phyloP scores from a whole-genome alignment of 768 basidiomycete genomes.

The Boletus patriciae region DNA sequence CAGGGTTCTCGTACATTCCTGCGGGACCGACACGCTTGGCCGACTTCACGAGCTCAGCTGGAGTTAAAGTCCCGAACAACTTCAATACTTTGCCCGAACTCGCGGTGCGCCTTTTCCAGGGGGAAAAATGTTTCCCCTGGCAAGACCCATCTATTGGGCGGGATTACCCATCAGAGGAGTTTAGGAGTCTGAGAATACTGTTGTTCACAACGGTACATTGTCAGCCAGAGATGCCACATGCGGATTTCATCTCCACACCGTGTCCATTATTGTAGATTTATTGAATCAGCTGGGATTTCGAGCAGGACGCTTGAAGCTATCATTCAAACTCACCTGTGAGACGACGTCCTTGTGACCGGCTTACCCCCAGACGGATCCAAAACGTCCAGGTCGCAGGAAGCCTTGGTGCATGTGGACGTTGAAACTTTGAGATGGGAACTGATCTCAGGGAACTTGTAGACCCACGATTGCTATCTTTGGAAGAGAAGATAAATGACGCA shows the following conservation, averaged over 20 bases:
- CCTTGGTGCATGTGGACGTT: neutral
- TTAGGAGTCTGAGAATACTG: constrained; percentile 14
- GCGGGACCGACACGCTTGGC: constrained; percentile 3
- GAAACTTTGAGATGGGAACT: constrained; percentile 9
- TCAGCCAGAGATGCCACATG: neutral
- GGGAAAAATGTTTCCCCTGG: neutral
- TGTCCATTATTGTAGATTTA: neutral
- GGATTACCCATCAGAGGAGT: neutral
- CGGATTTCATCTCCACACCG: constrained; percentile 7
- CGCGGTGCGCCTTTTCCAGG: neutral
- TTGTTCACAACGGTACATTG: constrained; percentile 1
- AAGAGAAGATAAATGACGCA: neutral
- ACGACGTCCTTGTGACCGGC: neutral
- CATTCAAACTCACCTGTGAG: neutral
- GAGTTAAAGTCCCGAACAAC: neutral
- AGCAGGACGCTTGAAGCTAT: neutral
- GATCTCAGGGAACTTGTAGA: neutral
- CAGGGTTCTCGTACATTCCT: neutral
- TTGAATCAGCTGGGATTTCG: neutral
- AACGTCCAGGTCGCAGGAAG: neutral
- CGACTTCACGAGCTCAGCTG: neutral
- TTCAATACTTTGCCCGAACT: neutral
- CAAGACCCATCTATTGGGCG: neutral
- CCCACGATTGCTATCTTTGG: constrained; percentile 19
- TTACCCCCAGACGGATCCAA: constrained; percentile 1